These are phyloP conservation scores for Trypanosoma theileri DNA, from an alignment of 208 protist species.

Conservation along the genomic window DNA sequence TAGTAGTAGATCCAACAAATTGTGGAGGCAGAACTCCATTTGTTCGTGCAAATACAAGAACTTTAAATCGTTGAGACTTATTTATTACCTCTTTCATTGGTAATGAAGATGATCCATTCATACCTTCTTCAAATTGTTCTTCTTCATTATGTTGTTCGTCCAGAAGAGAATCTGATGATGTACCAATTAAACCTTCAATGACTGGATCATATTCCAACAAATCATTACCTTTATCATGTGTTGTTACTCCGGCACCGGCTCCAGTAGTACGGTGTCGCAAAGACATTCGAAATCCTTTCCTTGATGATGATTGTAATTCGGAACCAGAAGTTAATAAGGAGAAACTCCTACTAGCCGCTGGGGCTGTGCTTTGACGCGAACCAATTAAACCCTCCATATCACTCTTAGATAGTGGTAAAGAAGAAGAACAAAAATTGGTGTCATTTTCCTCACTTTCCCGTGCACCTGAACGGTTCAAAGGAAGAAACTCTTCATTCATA, in stretches of 20 bases:
- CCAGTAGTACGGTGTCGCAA: constrained; percentile 33
- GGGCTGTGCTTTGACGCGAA: not conserved
- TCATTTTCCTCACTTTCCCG: not conserved
- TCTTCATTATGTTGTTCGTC: not conserved
- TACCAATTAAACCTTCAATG: constrained; percentile 42
- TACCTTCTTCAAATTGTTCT: not conserved
- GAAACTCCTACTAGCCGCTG: not conserved
- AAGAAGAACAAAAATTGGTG: not conserved
- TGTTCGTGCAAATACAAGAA: constrained; percentile 69
- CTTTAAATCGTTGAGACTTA: constrained; percentile 46
- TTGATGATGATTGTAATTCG: not conserved
- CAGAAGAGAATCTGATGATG: not conserved
- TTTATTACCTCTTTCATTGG: constrained; percentile 13
- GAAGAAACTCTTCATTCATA: not conserved
- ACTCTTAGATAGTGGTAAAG: not conserved
- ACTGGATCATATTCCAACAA: constrained; percentile 54
- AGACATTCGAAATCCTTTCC: constrained; percentile 45
- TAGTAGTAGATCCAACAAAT: constrained; percentile 72
- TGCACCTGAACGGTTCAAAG: not conserved
- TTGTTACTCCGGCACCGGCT: constrained; percentile 1
- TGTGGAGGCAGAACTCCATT: constrained; percentile 52
- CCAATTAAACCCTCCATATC: not conserved
- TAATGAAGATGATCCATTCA: not conserved
- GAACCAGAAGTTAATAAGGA: constrained; percentile 3
- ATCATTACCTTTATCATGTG: constrained; percentile 40